Conservation (phyloP, 108 stramenopile genomes). For the Parmales sp. region DNA sequence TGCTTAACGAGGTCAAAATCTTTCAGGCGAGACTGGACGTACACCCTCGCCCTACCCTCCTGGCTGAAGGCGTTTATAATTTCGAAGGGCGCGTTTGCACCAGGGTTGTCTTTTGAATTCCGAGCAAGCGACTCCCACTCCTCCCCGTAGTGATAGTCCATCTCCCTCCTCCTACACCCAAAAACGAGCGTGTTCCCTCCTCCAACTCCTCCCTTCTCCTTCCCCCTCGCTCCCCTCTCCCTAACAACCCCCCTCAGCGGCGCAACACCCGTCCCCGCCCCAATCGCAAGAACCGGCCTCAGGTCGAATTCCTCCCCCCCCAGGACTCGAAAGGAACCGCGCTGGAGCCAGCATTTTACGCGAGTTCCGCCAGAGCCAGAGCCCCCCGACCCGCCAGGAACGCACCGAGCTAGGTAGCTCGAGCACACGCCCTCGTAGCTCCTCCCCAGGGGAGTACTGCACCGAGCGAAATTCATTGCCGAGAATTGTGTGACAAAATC, state of each 20-base stretch:
- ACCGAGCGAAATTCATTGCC: no score
- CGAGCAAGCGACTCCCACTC: constrained; percentile 56
- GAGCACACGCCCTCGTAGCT: constrained; percentile 59
- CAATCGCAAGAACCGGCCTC: constrained; percentile 56
- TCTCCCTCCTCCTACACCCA: constrained; percentile 54
- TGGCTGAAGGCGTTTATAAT: constrained; percentile 66
- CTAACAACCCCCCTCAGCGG: constrained; percentile 60
- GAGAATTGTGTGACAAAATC: no score
- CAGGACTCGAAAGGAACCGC: no score
- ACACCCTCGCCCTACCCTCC: constrained; percentile 44
- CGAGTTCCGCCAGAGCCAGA: no score
- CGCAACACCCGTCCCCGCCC: constrained; percentile 72
- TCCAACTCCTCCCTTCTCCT: no score
- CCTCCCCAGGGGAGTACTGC: constrained; percentile 58
- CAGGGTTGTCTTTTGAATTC: no score
- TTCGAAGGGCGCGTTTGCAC: no score
- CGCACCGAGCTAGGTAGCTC: constrained; percentile 35
- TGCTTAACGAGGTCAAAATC: constrained; percentile 55
- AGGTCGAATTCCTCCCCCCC: no score
- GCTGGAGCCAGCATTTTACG: no score
- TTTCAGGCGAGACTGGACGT: constrained; percentile 58
- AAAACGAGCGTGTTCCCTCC: constrained; percentile 64
- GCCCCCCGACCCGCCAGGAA: no score
- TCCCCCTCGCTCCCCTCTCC: constrained; percentile 46
- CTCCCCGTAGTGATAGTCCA: constrained; percentile 58